phyloP scores from a whole-genome alignment of 2,329 filamentous ascomycete genomes.

The Aspergillus bombycis region DNA sequence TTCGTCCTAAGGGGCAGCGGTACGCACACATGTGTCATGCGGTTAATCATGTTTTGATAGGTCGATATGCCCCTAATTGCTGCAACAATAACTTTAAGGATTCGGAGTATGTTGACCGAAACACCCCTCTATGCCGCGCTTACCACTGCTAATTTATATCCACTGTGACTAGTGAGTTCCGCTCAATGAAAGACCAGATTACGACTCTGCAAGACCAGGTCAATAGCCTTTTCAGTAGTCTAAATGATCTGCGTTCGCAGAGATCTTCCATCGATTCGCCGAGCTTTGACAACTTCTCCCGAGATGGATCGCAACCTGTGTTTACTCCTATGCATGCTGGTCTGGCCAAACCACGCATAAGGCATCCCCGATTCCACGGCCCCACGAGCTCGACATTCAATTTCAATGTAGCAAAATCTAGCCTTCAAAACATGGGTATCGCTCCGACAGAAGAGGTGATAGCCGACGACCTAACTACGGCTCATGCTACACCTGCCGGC shows the following conservation, averaged over 20 bases:
- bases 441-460: conserved; percentile 61
- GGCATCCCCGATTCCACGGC: conserved; percentile 72
- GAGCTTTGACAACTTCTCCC: conserved; percentile 38
- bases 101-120: conserved; percentile 62
- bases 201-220: conserved; percentile 80
- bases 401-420: conserved; percentile 83
- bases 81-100: conserved; percentile 83
- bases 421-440: conserved; percentile 87
- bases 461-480: conserved; percentile 61
- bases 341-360: conserved; percentile 54
- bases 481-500: conserved; percentile 56
- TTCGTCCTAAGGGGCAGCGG: background rate
- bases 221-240: conserved; percentile 71
- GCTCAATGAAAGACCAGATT: conserved; percentile 75
- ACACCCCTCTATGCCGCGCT: background rate
- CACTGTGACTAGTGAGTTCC: conserved; percentile 66
- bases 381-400: conserved; percentile 85
- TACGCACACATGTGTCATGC: background rate
- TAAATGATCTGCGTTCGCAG: conserved; percentile 67
- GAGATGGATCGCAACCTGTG: conserved; percentile 43
- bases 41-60: conserved; percentile 25
- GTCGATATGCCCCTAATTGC: conserved; percentile 68
- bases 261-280: conserved; percentile 38
- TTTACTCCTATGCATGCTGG: conserved; percentile 42
- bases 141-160: conserved; percentile 9